phyloP scores from a whole-genome alignment of 345 rosid species.

The Cardamine occulta region DNA sequence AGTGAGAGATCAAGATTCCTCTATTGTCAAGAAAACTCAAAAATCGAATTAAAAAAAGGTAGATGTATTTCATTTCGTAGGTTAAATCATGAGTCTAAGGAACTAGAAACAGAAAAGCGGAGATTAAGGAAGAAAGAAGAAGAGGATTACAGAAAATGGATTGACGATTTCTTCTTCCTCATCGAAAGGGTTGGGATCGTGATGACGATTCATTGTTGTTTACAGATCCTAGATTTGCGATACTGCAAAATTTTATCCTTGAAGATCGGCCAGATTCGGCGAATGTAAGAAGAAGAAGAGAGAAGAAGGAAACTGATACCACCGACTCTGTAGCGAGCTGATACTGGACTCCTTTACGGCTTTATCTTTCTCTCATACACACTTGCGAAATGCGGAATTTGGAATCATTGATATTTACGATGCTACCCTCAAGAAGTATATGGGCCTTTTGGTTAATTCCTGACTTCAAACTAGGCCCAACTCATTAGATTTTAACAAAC shows the following conservation, averaged over 20 bases:
- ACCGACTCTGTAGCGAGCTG: constrained; percentile 32
- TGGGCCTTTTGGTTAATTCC: constrained; percentile 18
- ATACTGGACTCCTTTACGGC: not conserved
- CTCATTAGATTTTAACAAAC: not conserved
- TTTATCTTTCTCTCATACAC: not conserved
- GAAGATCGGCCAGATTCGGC: constrained; percentile 37
- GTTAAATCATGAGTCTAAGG: not conserved
- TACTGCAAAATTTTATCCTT: not conserved
- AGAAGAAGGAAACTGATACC: not conserved
- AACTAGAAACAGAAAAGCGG: constrained; percentile 13
- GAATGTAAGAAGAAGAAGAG: not conserved
- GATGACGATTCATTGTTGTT: constrained; percentile 71
- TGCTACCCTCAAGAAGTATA: not conserved
- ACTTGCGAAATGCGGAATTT: constrained; percentile 16
- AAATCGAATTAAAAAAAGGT: not conserved
- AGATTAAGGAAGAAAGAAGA: constrained; percentile 42
- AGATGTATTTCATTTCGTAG: not conserved
- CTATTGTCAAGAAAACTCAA: not conserved
- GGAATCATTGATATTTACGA: constrained; percentile 9
- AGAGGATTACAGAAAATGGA: constrained; percentile 78
- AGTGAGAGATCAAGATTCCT: constrained; percentile 32
- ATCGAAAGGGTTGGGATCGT: constrained; percentile 92
- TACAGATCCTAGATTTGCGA: constrained; percentile 49
- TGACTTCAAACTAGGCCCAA: not conserved
- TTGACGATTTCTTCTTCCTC: constrained; percentile 81